Percentiles rank a stretch among this genome's conserved stretches.
Evolutionary conservation across 768 basidiomycete species (phyloP).

Genomic region (Pluteus cervinus): DNA sequence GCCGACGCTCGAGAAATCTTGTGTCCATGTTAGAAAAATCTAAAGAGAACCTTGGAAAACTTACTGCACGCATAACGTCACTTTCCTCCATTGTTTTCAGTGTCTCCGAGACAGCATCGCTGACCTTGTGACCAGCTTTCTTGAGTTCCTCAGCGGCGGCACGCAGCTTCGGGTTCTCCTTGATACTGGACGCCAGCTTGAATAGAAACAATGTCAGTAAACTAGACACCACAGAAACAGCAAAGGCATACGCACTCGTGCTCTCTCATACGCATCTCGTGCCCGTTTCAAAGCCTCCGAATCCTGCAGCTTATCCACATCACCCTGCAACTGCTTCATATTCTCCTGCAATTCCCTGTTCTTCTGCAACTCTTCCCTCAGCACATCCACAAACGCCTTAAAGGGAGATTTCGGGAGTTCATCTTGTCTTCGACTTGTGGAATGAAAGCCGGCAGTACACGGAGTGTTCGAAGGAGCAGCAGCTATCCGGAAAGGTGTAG

Average conservation of each 20-base stretch:
- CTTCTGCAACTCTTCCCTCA: conserved; percentile 89
- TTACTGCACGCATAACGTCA: conserved; percentile 79
- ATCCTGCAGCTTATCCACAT: conserved; percentile 96
- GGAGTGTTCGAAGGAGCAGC: conserved; percentile 5
- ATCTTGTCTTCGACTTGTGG: conserved; percentile 53
- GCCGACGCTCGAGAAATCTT: conserved; percentile 84
- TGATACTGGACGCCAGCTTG: conserved; percentile 88
- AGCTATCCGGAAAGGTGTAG: conserved; percentile 37
- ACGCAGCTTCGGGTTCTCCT: conserved; percentile 88
- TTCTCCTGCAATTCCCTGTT: conserved; percentile 94
- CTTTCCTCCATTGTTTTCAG: conserved; percentile 93
- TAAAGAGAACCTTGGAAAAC: conserved; percentile 14
- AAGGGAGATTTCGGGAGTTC: conserved; percentile 89
- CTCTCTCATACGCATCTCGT: conserved; percentile 87
- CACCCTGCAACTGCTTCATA: conserved; percentile 94
- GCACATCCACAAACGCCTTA: conserved; percentile 91
- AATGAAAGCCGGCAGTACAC: conserved; percentile 48
- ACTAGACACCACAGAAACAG: conserved; percentile 6
- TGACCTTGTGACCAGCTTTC: conserved; percentile 84
- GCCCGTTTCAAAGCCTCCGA: conserved; percentile 94
- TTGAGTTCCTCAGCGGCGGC: conserved; percentile 92
- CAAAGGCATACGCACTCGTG: conserved; percentile 59
- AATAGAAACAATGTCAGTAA: conserved; percentile 5
- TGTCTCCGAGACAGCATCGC: conserved; percentile 91
- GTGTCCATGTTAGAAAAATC: conserved; percentile 1